A percentile compares a stretch with the other conserved stretches of the same genome.
phyloP scores from a whole-genome alignment of 148 eudicot species.

The Silene latifolia region DNA sequence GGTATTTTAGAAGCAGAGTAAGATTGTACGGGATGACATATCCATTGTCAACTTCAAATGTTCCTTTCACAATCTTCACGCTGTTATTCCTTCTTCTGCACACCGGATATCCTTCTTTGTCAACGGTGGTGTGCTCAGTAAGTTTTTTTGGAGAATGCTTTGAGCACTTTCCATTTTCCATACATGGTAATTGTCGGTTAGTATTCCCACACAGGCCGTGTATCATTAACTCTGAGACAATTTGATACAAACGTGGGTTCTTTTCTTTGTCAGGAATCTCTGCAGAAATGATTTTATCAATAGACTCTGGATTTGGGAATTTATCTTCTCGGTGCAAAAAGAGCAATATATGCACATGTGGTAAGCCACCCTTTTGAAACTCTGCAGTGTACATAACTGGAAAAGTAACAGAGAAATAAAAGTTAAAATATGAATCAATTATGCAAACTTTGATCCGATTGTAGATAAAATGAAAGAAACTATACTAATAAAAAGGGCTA shows the following conservation, averaged over 20 bases:
- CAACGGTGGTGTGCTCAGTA: too few relatives aligned
- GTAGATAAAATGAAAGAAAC: neutral
- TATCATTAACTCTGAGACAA: too few relatives aligned
- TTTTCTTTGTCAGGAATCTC: too few relatives aligned
- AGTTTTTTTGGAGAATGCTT: too few relatives aligned
- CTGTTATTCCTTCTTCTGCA: slow-evolving; percentile 8
- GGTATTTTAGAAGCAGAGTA: neutral
- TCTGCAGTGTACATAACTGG: neutral
- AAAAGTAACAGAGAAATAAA: neutral
- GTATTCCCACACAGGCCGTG: too few relatives aligned
- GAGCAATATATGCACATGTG: neutral
- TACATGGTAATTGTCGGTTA: too few relatives aligned
- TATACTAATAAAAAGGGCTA: neutral
- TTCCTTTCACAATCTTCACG: neutral
- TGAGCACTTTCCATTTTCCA: too few relatives aligned
- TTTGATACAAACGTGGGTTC: too few relatives aligned
- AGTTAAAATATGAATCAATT: neutral
- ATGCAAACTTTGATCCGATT: neutral
- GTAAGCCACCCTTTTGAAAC: neutral
- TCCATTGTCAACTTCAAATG: neutral
- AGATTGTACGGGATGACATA: neutral
- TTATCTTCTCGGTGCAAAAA: neutral
- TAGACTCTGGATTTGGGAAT: neutral
- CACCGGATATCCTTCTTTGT: neutral
- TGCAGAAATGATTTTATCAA: too few relatives aligned